These are phyloP conservation scores for Lachancea sp. DNA, from an alignment of 805 yeast species.

Conservation along the genomic window DNA sequence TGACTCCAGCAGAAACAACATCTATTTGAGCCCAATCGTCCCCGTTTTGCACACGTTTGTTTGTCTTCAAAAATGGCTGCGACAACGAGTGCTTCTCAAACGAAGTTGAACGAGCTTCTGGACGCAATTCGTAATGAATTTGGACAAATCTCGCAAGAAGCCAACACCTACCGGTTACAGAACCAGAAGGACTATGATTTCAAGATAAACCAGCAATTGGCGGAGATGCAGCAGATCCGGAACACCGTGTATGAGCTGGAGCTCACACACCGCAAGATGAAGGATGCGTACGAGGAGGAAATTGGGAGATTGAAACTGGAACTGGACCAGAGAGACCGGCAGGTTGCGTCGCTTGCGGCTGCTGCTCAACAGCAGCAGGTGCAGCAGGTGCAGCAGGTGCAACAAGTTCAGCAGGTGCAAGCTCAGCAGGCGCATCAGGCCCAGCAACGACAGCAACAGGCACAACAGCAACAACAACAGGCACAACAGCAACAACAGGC, in stretches of 20 bases:
- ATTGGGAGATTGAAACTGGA: slow-evolving; percentile 79
- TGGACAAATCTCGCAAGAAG: slow-evolving; percentile 76
- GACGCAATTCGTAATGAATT: slow-evolving; percentile 92
- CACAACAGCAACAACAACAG: slow-evolving; percentile 6
- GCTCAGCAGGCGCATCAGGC: slow-evolving; percentile 13
- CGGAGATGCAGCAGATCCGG: slow-evolving; percentile 88
- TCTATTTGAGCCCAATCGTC: background rate
- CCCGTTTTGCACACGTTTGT: background rate
- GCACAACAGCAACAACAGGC: slow-evolving; percentile 7
- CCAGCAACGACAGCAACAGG: slow-evolving; percentile 7
- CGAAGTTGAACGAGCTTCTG: slow-evolving; percentile 64
- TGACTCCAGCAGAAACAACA: background rate
- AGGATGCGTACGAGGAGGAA: slow-evolving; percentile 94
- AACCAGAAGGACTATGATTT: slow-evolving; percentile 82
- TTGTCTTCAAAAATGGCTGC: slow-evolving; percentile 10
- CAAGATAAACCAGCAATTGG: slow-evolving; percentile 84
- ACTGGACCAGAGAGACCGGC: slow-evolving; percentile 72
- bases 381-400: slow-evolving; percentile 20
- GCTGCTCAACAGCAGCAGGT: slow-evolving; percentile 22
- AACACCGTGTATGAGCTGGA: slow-evolving; percentile 92
- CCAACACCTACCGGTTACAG: slow-evolving; percentile 76
- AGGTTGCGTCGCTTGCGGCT: slow-evolving; percentile 31
- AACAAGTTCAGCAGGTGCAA: slow-evolving; percentile 19
- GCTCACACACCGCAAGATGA: slow-evolving; percentile 88
- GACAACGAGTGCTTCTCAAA: slow-evolving; percentile 22